Evolutionary conservation across 129 eudicot species (phyloP).

Genomic region (Saposhnikovia divaricata): DNA sequence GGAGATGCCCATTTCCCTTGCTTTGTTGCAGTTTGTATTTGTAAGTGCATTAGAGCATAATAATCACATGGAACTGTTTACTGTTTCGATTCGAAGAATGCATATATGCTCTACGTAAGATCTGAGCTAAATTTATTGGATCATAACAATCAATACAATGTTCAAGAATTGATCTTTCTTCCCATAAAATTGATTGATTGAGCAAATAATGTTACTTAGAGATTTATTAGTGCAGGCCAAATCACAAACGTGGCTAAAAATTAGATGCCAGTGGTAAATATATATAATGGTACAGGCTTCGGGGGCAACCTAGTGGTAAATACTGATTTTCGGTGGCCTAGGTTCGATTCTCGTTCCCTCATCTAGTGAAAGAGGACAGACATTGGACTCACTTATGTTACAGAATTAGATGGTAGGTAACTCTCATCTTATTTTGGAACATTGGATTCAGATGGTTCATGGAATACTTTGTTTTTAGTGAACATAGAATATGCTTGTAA

Average conservation of each 20-base stretch:
- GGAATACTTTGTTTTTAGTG: background rate
- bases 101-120: background rate
- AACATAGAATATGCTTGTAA: background rate
- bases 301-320: background rate
- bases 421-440: background rate
- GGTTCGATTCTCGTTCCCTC: background rate
- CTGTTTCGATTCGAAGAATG: background rate
- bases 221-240: too few relatives aligned
- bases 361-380: background rate
- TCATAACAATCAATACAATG: background rate
- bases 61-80: background rate
- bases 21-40: background rate
- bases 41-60: background rate
- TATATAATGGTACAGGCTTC: background rate
- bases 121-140: background rate
- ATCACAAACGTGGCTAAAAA: background rate
- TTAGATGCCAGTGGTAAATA: too few relatives aligned
- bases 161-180: too few relatives aligned
- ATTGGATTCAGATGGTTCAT: background rate
- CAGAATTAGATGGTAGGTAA: background rate
- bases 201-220: too few relatives aligned
- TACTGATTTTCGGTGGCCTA: background rate
- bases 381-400: background rate
- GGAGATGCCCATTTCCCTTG: background rate
- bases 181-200: too few relatives aligned